A percentile compares a stretch with the other conserved stretches of the same genome.
Conservation (phyloP, 352 stramenopile species). For the Phytophthora foliorum region DNA sequence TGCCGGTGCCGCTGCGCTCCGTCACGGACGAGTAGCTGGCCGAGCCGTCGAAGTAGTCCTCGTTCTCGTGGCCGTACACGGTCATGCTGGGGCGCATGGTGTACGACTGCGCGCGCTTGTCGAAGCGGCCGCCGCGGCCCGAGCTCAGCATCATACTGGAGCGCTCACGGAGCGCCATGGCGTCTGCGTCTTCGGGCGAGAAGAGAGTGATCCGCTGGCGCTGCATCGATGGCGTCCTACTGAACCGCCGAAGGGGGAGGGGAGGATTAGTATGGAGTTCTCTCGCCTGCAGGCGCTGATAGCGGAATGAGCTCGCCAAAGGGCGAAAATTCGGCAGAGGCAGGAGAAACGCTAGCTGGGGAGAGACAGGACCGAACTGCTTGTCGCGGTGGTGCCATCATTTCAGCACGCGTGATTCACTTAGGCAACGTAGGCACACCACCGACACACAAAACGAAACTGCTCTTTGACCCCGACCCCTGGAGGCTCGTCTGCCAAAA, state of each 20-base stretch:
- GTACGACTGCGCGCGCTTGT: constrained; percentile 57
- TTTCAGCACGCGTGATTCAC: constrained; percentile 11
- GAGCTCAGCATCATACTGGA: constrained; percentile 38
- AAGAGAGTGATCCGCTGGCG: constrained; percentile 81
- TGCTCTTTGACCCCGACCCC: constrained; percentile 6
- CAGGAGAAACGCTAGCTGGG: constrained; percentile 2
- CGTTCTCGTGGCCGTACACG: constrained; percentile 64
- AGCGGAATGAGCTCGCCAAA: constrained; percentile 38
- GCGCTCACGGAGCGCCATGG: constrained; percentile 78
- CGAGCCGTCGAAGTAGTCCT: constrained; percentile 69
- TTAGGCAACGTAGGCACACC: background rate
- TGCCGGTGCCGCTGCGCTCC: constrained; percentile 55
- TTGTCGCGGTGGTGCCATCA: constrained; percentile 29
- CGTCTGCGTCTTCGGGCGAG: constrained; percentile 71
- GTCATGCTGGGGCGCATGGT: constrained; percentile 73
- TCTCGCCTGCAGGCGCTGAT: constrained; percentile 33
- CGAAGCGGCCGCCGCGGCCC: constrained; percentile 41
- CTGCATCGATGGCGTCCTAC: constrained; percentile 38
- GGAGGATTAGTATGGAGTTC: background rate
- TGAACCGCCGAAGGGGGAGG: background rate
- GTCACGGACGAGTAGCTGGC: constrained; percentile 57
- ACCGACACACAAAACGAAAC: constrained; percentile 4
- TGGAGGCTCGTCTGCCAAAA: constrained; percentile 11
- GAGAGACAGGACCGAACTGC: background rate
- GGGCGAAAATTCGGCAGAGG: constrained; percentile 32